Percentiles rank a stretch among this genome's conserved stretches.
These are phyloP conservation scores for Miscanthus lutarioriparius DNA, from an alignment of 176 grass and related monocot species.

Conservation along the genomic window DNA sequence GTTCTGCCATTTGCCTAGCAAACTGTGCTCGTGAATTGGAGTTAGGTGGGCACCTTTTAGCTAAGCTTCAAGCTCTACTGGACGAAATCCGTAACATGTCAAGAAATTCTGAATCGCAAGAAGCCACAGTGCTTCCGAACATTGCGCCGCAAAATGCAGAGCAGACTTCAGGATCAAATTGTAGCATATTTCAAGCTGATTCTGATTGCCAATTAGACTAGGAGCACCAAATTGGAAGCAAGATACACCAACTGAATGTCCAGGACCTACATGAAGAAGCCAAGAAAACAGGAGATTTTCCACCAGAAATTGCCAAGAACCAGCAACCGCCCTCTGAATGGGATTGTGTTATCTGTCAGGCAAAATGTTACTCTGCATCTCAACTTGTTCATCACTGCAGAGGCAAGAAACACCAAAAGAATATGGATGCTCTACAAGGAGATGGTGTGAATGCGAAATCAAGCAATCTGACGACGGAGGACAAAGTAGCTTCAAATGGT, in stretches of 20 bases:
- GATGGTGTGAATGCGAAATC: too few relatives aligned
- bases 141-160: not conserved
- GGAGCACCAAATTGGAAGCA: not conserved
- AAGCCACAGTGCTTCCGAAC: not conserved
- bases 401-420: too few relatives aligned
- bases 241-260: constrained; percentile 15
- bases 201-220: not conserved
- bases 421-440: too few relatives aligned
- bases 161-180: not conserved
- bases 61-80: not conserved
- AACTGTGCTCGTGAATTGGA: not conserved
- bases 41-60: not conserved
- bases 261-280: not conserved
- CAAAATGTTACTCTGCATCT: too few relatives aligned
- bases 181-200: constrained; percentile 17
- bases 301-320: not conserved
- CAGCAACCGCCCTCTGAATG: not conserved
- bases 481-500: too few relatives aligned
- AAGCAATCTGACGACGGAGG: too few relatives aligned
- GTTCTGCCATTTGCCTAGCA: not conserved
- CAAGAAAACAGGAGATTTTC: not conserved
- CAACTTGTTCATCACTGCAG: too few relatives aligned
- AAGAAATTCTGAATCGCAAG: not conserved
- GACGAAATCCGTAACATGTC: constrained; percentile 14
- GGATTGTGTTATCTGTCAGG: too few relatives aligned